Evolutionary conservation across 345 rosid species (phyloP).

Genomic region (Pugionium cornutum): DNA sequence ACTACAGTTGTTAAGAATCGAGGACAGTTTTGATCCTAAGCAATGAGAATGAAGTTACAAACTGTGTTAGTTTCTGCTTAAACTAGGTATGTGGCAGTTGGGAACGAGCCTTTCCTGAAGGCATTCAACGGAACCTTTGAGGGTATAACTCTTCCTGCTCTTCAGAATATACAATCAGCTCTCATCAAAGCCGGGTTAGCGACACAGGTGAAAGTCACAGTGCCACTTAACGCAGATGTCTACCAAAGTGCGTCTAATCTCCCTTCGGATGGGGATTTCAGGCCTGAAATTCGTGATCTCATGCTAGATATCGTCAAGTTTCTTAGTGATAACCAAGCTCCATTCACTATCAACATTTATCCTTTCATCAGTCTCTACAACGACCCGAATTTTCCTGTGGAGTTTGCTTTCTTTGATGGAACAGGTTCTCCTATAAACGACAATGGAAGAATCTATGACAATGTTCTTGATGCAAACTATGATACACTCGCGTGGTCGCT

Average conservation of each 20-base stretch:
- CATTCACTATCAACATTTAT: conserved; percentile 61
- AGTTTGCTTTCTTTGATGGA: conserved; percentile 65
- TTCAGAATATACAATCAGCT: conserved; percentile 65
- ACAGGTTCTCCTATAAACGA: conserved; percentile 48
- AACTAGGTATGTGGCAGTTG: conserved; percentile 68
- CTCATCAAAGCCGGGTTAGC: conserved; percentile 64
- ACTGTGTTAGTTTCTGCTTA: not conserved
- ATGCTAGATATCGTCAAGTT: conserved; percentile 57
- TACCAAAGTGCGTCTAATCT: conserved; percentile 46
- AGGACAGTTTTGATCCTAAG: not conserved
- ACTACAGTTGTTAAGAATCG: conserved; percentile 13
- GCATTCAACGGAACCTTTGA: conserved; percentile 54
- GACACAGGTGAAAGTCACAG: conserved; percentile 55
- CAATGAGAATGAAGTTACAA: conserved; percentile 21
- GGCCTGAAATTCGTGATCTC: conserved; percentile 53
- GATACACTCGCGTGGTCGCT: conserved; percentile 66
- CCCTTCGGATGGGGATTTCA: conserved; percentile 66
- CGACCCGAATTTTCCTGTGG: conserved; percentile 60
- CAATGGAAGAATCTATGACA: conserved; percentile 52
- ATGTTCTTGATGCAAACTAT: conserved; percentile 65
- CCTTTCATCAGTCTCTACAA: conserved; percentile 69
- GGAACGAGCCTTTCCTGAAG: conserved; percentile 67
- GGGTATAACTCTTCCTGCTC: conserved; percentile 58
- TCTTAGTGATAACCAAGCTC: conserved; percentile 53
- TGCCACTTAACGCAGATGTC: conserved; percentile 69